These are phyloP conservation scores for Umbelopsis ramanniana DNA, from an alignment of 192 early-diverging fungal species.

Conservation along the genomic window DNA sequence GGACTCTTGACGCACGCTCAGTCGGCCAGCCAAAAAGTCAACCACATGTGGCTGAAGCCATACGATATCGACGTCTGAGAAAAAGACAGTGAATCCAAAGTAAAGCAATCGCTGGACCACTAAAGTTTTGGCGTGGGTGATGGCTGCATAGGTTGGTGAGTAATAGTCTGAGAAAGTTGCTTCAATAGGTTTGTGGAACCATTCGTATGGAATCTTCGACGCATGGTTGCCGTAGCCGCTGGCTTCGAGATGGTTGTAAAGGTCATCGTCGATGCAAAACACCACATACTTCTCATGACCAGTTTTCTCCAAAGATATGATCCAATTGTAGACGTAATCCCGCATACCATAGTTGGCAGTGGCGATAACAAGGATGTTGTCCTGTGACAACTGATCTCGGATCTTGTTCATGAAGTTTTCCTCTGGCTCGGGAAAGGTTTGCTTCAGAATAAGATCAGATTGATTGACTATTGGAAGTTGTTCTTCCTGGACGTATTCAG, in stretches of 20 bases:
- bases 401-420: conserved; percentile 4
- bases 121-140: conserved; percentile 36
- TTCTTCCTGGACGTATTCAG: neutral
- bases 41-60: conserved; percentile 28
- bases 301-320: conserved; percentile 27
- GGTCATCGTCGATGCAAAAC: conserved; percentile 36
- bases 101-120: conserved; percentile 38
- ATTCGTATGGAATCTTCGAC: conserved; percentile 25
- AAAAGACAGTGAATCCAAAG: conserved; percentile 27
- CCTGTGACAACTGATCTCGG: neutral
- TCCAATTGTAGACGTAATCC: conserved; percentile 42
- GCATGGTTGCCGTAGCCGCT: conserved; percentile 29
- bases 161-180: conserved; percentile 31
- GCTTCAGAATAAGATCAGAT: neutral
- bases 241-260: conserved; percentile 25
- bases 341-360: conserved; percentile 35
- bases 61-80: conserved; percentile 37
- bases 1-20: conserved; percentile 29
- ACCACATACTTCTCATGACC: conserved; percentile 30
- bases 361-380: conserved; percentile 30
- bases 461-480: conserved; percentile 1
- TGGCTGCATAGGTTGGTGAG: conserved; percentile 17
- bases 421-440: neutral
- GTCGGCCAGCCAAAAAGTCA: conserved; percentile 24
- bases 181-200: conserved; percentile 28